Base-by-base conservation (phyloP, 768 basidiomycete genomes). In the Tulasnella sp. region DNA sequence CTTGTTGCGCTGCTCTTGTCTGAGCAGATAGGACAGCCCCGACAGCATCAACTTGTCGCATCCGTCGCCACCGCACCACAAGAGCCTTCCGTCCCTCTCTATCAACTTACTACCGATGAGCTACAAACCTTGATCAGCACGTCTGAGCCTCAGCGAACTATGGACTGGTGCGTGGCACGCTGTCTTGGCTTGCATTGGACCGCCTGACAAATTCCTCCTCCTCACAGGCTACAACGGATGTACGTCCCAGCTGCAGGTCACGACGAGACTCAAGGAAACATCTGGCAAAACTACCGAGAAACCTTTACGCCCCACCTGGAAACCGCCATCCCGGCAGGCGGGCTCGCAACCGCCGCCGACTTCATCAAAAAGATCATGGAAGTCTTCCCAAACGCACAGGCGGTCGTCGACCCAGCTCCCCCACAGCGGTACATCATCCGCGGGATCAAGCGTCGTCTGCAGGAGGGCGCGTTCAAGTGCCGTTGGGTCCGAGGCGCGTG, bases 271-370 rank as follows among this genome's bases (percentile, higher is more conserved):
- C 97, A 98, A 79, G 94, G 96, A 39, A 89, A 92, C 71, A 93
- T 99, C 77, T 99, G 96, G 95, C 93, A 87, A 72, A 84, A 95
- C 14, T 99, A 99, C 81, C 89, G 90, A 74, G 90, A 91, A 73
- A 87, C 87, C 0, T 97, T 98, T 76, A 81, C 85, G 1, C 86
- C 88, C 0, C 84, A 83, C 77, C 79, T 84, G 73, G 83, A 83
- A 71, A 82, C 86, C 72, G 29, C 52, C 22, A 26, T 59, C 22
- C 85, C 86, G 3, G 44, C 52, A 16, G 67, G 77, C 79, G 12
- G 76, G 75, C 22, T 78, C 93, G 59, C 85, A 2, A 86, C 88
- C 2, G 95, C 97, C 0, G 90, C 92, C 0, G 96, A 99, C 59
- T 92, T 97, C 65, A 98, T 99, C 79, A 95, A 96, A 80, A 92